Base-by-base conservation (phyloP, 2,329 filamentous ascomycete genomes). In the Ceratocystis cacaofunesta region DNA sequence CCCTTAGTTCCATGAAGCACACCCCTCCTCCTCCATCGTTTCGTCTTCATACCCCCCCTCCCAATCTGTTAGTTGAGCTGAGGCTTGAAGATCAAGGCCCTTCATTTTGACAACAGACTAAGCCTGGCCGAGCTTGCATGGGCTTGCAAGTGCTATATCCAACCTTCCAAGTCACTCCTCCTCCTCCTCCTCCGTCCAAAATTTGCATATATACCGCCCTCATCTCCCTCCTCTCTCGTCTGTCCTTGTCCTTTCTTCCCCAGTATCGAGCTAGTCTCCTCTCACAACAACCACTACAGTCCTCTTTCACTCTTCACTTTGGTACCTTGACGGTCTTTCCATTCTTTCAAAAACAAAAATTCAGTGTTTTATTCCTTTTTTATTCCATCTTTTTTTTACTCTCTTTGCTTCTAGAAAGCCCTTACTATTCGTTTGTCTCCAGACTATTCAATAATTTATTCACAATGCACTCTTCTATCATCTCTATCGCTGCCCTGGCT, bases 201-300 rank as follows among this genome's bases (percentile, higher is more conserved):
- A 15, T 17, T 19, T 36, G 22, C 43, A 62, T 66, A 66, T 66
- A 66, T 63, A 66, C 36, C 60, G 32, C 4, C 64, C 7, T 8
- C n/a, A 32, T 63, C 64, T 44, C 48, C 7, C 43, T 32, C 52
- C 12, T 46, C 17, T 44, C 32, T 10, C 8, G 3, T 12, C 15
- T 22, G 12, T 41, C 58, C 52, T 41, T 41, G 1, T 25, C 48
- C 32, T 61, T 19, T 64, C 48, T 62, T 67, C 62, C 28, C n/a
- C 65, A 67, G 62, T 67, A 55, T 61, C 62, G 62, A 67, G 65
- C 65, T 46, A 64, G 62, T 28, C 65, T 67, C 65, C 36, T 48
- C 43, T 61, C 55, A 30, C 48, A 62, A 43, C 48, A 52, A n/a
- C 61, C 36, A 61, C 61, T 28, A 61, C 48, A 43, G 41, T 63